Conservation (phyloP, 345 rosid genomes). For the Rhodamnia argentea region DNA sequence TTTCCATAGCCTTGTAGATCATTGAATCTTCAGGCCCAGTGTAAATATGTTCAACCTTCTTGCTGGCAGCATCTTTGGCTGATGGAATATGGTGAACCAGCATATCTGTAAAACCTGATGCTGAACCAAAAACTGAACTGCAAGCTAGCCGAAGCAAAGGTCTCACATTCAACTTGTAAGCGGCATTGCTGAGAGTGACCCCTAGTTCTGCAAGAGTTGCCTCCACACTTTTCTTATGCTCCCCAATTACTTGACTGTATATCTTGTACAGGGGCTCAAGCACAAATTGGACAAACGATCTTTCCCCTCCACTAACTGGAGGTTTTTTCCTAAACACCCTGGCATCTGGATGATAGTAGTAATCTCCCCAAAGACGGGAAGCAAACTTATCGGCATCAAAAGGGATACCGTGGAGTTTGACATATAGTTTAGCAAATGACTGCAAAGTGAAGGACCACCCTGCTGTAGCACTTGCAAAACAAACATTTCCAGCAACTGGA, state of each 20-base stretch:
- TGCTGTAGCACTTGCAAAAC: conserved; percentile 89
- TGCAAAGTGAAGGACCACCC: conserved; percentile 99
- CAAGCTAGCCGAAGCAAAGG: conserved; percentile 89
- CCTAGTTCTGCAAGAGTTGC: conserved; percentile 93
- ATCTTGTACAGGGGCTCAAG: conserved; percentile 93
- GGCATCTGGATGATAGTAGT: conserved; percentile 66
- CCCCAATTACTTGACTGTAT: conserved; percentile 98
- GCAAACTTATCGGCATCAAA: conserved; percentile 90
- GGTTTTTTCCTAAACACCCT: conserved; percentile 69
- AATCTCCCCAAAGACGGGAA: conserved; percentile 90
- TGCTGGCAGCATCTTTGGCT: conserved; percentile 71
- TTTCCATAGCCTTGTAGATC: conserved; percentile 72
- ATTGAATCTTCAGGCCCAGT: conserved; percentile 69
- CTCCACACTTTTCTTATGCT: conserved; percentile 96
- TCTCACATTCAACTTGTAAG: conserved; percentile 84
- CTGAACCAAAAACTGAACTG: conserved; percentile 91
- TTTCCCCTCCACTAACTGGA: conserved; percentile 79
- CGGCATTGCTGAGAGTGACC: conserved; percentile 81
- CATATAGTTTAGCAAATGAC: conserved; percentile 85
- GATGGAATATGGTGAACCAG: conserved; percentile 93
- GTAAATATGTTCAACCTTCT: conserved; percentile 75
- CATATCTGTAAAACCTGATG: conserved; percentile 97
- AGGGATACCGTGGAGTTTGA: conserved; percentile 85
- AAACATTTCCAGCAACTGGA: conserved; percentile 88
- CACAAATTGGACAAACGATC: conserved; percentile 90